A percentile compares a stretch with the other conserved stretches of the same genome.
These are phyloP conservation scores for Raphidocelis subcapitata DNA, from an alignment of 139 green algal genomes.

Conservation along the genomic window DNA sequence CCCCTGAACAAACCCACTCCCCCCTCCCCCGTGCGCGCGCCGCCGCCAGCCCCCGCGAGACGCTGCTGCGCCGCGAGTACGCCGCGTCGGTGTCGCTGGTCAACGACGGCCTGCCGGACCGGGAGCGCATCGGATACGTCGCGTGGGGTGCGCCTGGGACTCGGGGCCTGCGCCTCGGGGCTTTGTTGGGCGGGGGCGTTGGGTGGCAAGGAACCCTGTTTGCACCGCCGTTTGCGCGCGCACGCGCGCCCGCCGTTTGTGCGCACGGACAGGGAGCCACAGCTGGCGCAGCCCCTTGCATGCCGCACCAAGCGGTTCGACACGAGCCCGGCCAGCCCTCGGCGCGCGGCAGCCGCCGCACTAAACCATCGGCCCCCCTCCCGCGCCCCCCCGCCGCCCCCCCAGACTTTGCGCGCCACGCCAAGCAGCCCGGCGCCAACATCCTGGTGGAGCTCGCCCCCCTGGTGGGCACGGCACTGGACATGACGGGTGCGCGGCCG, in stretches of 20 bases:
- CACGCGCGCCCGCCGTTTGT: too few species aligned
- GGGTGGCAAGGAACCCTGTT: background rate
- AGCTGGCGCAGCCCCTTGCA: too few species aligned
- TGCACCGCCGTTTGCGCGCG: too few species aligned
- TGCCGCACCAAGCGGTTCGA: background rate
- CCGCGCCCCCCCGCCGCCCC: too few species aligned
- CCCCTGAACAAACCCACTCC: background rate
- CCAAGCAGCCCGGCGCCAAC: constrained; percentile 59
- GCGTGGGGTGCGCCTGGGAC: constrained; percentile 52
- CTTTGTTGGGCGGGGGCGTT: too few species aligned
- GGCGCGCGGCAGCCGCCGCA: too few species aligned
- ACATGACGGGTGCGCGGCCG: constrained; percentile 34
- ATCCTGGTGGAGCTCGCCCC: constrained; percentile 65
- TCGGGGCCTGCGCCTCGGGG: too few species aligned
- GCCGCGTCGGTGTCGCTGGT: constrained; percentile 71
- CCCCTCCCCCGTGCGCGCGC: constrained; percentile 4
- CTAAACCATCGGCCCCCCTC: too few species aligned
- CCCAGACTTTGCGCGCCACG: constrained; percentile 66
- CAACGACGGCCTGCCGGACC: constrained; percentile 56
- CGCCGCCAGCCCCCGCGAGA: constrained; percentile 77
- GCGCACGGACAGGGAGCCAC: too few species aligned
- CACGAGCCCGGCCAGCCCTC: too few species aligned
- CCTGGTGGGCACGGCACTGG: constrained; percentile 42
- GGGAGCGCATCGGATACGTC: constrained; percentile 50
- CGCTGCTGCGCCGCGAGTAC: constrained; percentile 82